These are phyloP conservation scores for Colletotrichum tabaci DNA, from an alignment of 2,329 filamentous ascomycete species.

Conservation along the genomic window DNA sequence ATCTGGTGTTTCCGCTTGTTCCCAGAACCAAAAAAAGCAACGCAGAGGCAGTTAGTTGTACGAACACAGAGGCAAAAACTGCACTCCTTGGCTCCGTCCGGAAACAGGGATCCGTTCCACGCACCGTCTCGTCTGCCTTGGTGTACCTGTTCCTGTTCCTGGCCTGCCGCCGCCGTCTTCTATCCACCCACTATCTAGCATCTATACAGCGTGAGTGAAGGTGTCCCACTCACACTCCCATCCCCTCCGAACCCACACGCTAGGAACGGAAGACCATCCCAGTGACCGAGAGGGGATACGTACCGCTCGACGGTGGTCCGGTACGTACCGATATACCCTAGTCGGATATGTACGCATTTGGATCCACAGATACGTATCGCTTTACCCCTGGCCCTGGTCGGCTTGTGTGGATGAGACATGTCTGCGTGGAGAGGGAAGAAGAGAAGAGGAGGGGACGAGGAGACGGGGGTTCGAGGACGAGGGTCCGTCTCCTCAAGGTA, in stretches of 20 bases:
- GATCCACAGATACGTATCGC: constrained; percentile 31
- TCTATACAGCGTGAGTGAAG: neutral
- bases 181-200: constrained; percentile 17
- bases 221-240: constrained; percentile 23
- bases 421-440: constrained; percentile 55
- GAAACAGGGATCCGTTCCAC: constrained; percentile 24
- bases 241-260: constrained; percentile 34
- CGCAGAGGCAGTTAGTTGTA: neutral
- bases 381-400: constrained; percentile 51
- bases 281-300: constrained; percentile 25
- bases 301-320: neutral
- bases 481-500: constrained; percentile 49
- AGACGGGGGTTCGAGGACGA: constrained; percentile 44
- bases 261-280: constrained; percentile 33
- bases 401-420: constrained; percentile 65
- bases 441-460: constrained; percentile 46
- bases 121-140: constrained; percentile 49
- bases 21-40: constrained; percentile 50
- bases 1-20: constrained; percentile 60
- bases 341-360: constrained; percentile 10
- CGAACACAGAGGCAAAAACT: constrained; percentile 41
- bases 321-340: constrained; percentile 29
- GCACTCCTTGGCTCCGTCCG: neutral
- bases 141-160: constrained; percentile 49
- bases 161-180: constrained; percentile 44